Evolutionary conservation across 345 rosid species (phyloP).

Genomic region (Noccaea caerulescens): DNA sequence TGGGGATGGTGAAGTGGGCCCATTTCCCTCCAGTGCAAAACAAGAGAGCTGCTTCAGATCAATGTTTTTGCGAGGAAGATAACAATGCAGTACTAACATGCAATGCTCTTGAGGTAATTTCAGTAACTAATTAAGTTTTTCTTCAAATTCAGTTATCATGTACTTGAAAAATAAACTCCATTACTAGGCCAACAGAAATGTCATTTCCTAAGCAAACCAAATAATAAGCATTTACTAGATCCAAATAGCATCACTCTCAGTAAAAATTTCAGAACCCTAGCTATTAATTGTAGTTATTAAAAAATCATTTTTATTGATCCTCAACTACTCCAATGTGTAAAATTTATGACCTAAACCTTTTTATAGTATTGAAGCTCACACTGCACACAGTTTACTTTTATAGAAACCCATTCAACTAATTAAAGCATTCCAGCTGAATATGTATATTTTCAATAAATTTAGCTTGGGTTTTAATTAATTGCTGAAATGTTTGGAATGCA

Average conservation of each 20-base stretch:
- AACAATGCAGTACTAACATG: slow-evolving; percentile 28
- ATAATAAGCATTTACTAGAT: slow-evolving; percentile 26
- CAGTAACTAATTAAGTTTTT: slow-evolving; percentile 5
- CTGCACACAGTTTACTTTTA: slow-evolving; percentile 38
- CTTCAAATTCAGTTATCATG: not conserved
- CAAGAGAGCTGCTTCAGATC: slow-evolving; percentile 52
- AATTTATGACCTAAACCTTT: slow-evolving; percentile 46
- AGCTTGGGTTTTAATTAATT: not conserved
- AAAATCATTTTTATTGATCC: slow-evolving; percentile 16
- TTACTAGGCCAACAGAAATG: not conserved
- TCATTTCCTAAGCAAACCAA: slow-evolving; percentile 23
- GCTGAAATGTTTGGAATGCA: slow-evolving; percentile 50
- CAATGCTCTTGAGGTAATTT: slow-evolving; percentile 35
- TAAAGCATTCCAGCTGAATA: slow-evolving; percentile 32
- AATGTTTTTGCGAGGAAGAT: slow-evolving; percentile 40
- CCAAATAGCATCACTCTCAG: slow-evolving; percentile 36
- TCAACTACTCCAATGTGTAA: slow-evolving; percentile 47
- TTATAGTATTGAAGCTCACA: slow-evolving; percentile 36
- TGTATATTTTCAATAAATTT: slow-evolving; percentile 11
- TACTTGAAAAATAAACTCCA: not conserved
- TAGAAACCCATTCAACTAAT: slow-evolving; percentile 40
- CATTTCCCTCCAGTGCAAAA: slow-evolving; percentile 70
- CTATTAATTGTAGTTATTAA: slow-evolving; percentile 4
- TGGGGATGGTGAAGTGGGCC: slow-evolving; percentile 75
- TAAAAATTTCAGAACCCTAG: slow-evolving; percentile 34